phyloP scores from a whole-genome alignment of 2,329 filamentous ascomycete genomes.

The Verruconis gallopava region DNA sequence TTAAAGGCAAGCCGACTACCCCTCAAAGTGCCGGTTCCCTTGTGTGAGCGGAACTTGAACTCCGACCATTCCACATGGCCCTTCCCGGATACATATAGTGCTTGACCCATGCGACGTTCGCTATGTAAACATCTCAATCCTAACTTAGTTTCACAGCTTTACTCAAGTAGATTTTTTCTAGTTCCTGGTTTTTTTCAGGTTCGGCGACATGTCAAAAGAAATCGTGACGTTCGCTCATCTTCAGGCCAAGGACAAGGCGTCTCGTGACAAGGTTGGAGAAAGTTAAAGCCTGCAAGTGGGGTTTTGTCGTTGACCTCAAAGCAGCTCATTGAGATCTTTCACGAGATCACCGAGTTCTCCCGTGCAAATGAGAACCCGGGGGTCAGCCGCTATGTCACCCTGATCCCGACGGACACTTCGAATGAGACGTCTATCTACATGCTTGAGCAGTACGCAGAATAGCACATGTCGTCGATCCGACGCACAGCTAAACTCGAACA shows the following conservation, averaged over 20 bases:
- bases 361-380: constrained; percentile 3
- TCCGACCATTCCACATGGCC: background rate
- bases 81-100: background rate
- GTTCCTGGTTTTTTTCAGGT: too few species aligned
- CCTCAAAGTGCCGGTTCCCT: too few species aligned
- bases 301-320: too few species aligned
- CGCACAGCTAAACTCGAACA: background rate
- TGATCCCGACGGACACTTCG: background rate
- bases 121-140: background rate
- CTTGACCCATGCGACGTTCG: background rate
- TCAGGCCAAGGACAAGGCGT: constrained; percentile 3
- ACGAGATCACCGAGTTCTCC: constrained; percentile 8
- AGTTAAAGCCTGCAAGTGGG: background rate
- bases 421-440: constrained; percentile 8
- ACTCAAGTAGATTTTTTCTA: too few species aligned
- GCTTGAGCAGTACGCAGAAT: constrained; percentile 5
- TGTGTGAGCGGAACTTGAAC: background rate
- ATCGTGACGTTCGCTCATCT: constrained; percentile 5
- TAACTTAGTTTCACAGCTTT: background rate
- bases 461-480: too few species aligned
- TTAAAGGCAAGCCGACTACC: too few species aligned
- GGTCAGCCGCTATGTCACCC: constrained; percentile 4
- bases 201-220: constrained; percentile 1
- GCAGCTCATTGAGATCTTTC: constrained; percentile 6
- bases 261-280: constrained; percentile 3